Percentiles rank a stretch among this genome's conserved stretches.
phyloP scores from a whole-genome alignment of 2,329 filamentous ascomycete genomes.

The Neopestalotiopsis clavispora region DNA sequence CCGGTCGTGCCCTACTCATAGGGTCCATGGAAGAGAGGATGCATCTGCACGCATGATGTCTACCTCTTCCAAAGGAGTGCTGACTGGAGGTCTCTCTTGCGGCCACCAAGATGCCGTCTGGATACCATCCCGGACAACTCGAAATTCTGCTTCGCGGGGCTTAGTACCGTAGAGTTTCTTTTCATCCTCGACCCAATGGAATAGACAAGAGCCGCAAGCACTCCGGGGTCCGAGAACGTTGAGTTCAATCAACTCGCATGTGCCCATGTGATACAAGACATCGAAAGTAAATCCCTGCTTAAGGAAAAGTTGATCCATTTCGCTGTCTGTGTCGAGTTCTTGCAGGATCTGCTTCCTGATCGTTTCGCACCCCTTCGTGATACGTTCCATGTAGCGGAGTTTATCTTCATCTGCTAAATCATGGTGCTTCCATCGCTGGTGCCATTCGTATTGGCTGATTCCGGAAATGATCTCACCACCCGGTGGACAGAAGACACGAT shows the following conservation, averaged over 20 bases:
- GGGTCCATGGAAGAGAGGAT: not conserved
- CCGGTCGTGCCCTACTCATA: not conserved
- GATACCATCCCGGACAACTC: not conserved
- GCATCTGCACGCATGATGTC: not conserved
- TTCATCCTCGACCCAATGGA: constrained; percentile 48
- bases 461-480: constrained; percentile 35
- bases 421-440: constrained; percentile 38
- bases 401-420: constrained; percentile 20
- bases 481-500: constrained; percentile 49
- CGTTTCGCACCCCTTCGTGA: not conserved
- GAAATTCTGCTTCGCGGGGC: not conserved
- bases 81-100: no score
- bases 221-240: constrained; percentile 50
- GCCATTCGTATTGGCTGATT: constrained; percentile 48
- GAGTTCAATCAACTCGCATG: constrained; percentile 45
- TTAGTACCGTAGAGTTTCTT: constrained; percentile 27
- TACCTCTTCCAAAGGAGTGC: not conserved
- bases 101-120: not conserved
- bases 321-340: not conserved
- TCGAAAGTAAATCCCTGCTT: constrained; percentile 50
- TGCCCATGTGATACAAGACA: constrained; percentile 36
- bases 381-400: no score
- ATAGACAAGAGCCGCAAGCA: constrained; percentile 50
- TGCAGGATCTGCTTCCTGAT: not conserved
- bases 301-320: constrained; percentile 35